Evolutionary conservation across 73 alveolate species (phyloP), one percentile per base, ranked within the genome.

Genomic region (Blepharisma japonicum): DNA sequence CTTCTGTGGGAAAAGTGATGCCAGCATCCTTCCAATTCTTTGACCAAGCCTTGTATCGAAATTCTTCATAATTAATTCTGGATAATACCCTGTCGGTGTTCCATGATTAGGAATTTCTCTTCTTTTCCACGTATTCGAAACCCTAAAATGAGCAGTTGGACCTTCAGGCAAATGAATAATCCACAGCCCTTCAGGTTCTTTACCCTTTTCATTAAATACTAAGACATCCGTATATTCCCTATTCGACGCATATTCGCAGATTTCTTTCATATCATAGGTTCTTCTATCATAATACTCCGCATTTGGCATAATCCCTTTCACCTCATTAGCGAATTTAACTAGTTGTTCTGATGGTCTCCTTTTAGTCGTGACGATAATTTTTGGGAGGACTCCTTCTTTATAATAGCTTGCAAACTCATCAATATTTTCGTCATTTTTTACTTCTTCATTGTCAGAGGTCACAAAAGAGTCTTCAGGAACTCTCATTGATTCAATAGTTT

Each of bases 131-230:
- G 89, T 93, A 83, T 91, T 95, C 27, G 97, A 84, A 38, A 97
- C 89, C 88, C 96, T 94, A 82, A 95, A 97, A 79, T 93, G 91
- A 71, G 97, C 95, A 21, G 99, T 95, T 0, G 99, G 99, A 6
- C 99, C 99, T 80, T 92, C 91, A 5, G 99, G 99, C 61, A 97
- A 83, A 87, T 96, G 99, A 71, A 91, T 87, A 54, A 90, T 61
- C 38, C 95, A 87, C 80, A 97, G 80, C 79, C 96, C 89, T 80
- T 88, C 89, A 70, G 95, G 94, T 53, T 89, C 83, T 82, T 98
- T 96, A 56, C 83, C 74, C 85, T 96, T 96, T 81, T 97, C 99
- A 45, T 94, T 85, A 70, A 93, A 90, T 11, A 95, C 88, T 71
- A 97, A 67, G 32, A 96, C 68, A 79, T 95, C 99, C 23, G 99